Conservation (phyloP, 345 rosid genomes). For the Cardamine resedifolia region DNA sequence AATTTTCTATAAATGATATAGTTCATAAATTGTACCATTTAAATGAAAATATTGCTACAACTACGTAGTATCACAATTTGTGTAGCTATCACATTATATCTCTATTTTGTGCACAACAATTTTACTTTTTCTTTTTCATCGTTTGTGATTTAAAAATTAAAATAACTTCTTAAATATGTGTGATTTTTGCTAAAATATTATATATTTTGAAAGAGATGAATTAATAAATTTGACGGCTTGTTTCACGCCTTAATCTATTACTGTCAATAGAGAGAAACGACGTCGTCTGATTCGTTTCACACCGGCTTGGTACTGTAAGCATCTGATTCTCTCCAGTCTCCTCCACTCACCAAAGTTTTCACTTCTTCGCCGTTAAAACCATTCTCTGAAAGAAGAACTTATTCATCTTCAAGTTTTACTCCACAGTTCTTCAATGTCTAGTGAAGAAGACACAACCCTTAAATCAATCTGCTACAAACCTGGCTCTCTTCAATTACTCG, state of each 20-base stretch:
- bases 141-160: too few species aligned
- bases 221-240: too few species aligned
- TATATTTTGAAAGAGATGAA: too few species aligned
- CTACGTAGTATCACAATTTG: too few species aligned
- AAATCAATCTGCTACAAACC: constrained; percentile 42
- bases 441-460: constrained; percentile 38
- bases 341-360: neutral
- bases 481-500: constrained; percentile 41
- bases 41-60: too few species aligned
- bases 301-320: neutral
- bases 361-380: neutral
- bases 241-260: neutral
- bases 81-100: too few species aligned
- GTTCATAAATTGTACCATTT: too few species aligned
- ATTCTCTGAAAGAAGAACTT: neutral
- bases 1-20: too few species aligned
- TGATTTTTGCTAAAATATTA: too few species aligned
- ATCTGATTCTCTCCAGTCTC: constrained; percentile 24
- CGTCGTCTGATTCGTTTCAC: neutral
- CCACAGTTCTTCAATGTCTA: constrained; percentile 28
- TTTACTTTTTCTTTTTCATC: too few species aligned
- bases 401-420: constrained; percentile 9
- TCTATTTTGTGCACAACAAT: too few species aligned
- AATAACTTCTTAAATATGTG: too few species aligned
- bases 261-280: neutral